Evolutionary conservation across 2,329 filamentous ascomycete genomes (phyloP).

Genomic region (Fusarium sp.): DNA sequence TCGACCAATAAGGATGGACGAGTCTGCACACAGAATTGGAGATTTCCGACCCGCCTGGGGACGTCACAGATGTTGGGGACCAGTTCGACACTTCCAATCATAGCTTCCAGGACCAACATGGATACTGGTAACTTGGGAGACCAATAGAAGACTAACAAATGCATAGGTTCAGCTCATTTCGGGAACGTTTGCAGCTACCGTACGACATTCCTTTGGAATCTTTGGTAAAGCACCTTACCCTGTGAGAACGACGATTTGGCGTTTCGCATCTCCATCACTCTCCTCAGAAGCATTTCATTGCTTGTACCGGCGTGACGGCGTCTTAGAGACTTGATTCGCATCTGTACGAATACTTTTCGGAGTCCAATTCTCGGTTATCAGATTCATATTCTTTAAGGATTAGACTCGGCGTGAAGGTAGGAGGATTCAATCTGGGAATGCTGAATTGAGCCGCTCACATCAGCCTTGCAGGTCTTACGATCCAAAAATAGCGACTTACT

Average conservation of each 20-base stretch:
- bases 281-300: slow-evolving; percentile 45
- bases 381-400: slow-evolving; percentile 41
- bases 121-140: background rate
- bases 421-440: background rate
- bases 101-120: background rate
- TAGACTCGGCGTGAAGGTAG: slow-evolving; percentile 43
- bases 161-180: slow-evolving; percentile 53
- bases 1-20: background rate
- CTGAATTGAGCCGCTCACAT: slow-evolving; percentile 6
- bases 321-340: slow-evolving; percentile 50
- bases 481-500: slow-evolving; percentile 40
- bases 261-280: slow-evolving; percentile 41
- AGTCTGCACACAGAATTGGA: background rate
- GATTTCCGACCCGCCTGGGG: background rate
- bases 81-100: background rate
- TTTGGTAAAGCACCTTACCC: slow-evolving; percentile 48
- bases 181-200: slow-evolving; percentile 51
- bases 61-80: background rate
- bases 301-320: slow-evolving; percentile 53
- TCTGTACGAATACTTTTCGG: slow-evolving; percentile 51
- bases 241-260: slow-evolving; percentile 42
- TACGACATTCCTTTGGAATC: slow-evolving; percentile 54
- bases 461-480: slow-evolving; percentile 34
- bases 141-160: slow-evolving; percentile 36
- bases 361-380: slow-evolving; percentile 46